Evolutionary conservation across 1,139 yeast genomes (phyloP).

Genomic region (Blastobotrys elegans): DNA sequence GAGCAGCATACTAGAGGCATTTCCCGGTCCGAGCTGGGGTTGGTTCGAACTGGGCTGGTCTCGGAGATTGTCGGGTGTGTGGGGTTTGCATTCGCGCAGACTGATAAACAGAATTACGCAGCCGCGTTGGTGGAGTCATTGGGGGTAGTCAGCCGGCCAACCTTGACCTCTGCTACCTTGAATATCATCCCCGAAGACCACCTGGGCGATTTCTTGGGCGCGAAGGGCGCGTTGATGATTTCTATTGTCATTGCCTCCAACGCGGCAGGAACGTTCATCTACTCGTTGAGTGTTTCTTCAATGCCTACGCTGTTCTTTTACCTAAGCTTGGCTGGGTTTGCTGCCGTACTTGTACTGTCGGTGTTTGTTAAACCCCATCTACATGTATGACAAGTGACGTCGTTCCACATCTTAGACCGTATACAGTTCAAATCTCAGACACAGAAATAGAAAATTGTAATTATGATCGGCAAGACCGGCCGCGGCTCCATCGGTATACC

Average conservation of each 20-base stretch:
- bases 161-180: background rate
- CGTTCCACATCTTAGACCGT: too few species aligned
- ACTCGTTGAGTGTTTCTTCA: background rate
- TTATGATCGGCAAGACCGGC: too few species aligned
- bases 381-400: too few species aligned
- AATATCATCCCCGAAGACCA: background rate
- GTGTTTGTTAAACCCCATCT: background rate
- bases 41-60: background rate
- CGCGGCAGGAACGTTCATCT: background rate
- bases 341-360: background rate
- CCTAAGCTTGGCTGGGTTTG: background rate
- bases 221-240: slow-evolving; percentile 1
- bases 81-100: background rate
- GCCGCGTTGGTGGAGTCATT: slow-evolving; percentile 1
- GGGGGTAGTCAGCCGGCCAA: background rate
- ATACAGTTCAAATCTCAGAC: too few species aligned
- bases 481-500: too few species aligned
- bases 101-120: background rate
- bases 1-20: background rate
- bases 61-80: background rate
- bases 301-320: background rate
- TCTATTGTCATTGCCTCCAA: background rate
- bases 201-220: slow-evolving; percentile 4
- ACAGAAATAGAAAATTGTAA: too few species aligned
- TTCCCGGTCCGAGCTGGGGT: background rate